A percentile compares a stretch with the other conserved stretches of the same genome.
phyloP scores from a whole-genome alignment of 169 alveolate species.

The Plasmodium yoelii region DNA sequence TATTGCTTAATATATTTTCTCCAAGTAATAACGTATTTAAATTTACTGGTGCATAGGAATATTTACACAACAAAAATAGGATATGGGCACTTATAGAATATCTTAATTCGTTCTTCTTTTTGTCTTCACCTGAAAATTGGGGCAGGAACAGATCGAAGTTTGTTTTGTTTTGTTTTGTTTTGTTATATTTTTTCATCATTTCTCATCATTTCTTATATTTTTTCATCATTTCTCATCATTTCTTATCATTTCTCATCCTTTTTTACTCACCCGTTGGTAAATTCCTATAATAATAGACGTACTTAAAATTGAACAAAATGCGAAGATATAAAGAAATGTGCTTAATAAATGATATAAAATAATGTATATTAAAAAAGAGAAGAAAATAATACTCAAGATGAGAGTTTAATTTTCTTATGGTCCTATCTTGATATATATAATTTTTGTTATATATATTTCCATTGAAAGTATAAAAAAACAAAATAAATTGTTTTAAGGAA shows the following conservation, averaged over 20 bases:
- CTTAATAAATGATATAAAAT: slow-evolving; percentile 27
- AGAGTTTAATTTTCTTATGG: slow-evolving; percentile 36
- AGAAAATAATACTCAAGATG: slow-evolving; percentile 21
- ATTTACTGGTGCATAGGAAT: slow-evolving; percentile 58
- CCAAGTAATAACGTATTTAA: slow-evolving; percentile 46
- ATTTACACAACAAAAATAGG: slow-evolving; percentile 60
- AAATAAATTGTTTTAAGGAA: slow-evolving; percentile 52
- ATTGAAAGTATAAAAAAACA: slow-evolving; percentile 49
- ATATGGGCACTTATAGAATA: slow-evolving; percentile 51
- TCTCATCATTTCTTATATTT: no score
- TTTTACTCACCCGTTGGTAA: not conserved
- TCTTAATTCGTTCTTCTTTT: slow-evolving; percentile 3
- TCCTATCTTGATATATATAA: slow-evolving; percentile 8
- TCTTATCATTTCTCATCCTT: no score
- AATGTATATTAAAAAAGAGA: slow-evolving; percentile 28
- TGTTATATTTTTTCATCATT: no score
- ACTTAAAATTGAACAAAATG: slow-evolving; percentile 29
- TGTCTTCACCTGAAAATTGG: not conserved
- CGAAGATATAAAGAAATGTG: slow-evolving; percentile 36
- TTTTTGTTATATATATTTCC: slow-evolving; percentile 56
- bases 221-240: no score
- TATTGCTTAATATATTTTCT: slow-evolving; percentile 39
- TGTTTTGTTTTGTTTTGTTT: no score
- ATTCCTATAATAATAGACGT: slow-evolving; percentile 30
- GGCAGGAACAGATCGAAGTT: no score